These are phyloP conservation scores for Coniochaeta prunicola DNA, from an alignment of 2,329 filamentous ascomycete species.

Conservation along the genomic window DNA sequence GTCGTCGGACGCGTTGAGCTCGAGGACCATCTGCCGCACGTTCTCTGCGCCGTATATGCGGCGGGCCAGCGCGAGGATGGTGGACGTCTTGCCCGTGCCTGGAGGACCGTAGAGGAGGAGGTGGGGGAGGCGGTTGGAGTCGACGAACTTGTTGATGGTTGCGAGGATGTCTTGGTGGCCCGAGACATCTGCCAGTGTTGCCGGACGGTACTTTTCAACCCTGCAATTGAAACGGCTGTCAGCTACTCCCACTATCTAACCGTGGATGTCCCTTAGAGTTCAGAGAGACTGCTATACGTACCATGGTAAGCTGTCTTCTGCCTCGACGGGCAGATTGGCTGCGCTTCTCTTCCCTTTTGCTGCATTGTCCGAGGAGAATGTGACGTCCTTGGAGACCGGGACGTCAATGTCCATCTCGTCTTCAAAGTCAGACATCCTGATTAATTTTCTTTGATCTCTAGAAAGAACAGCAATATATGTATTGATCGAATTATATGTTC, in stretches of 20 bases:
- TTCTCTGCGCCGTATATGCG: slow-evolving; percentile 89
- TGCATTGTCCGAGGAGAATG: slow-evolving; percentile 67
- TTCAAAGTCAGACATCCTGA: slow-evolving; percentile 51
- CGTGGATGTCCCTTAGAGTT: neutral
- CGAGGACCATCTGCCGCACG: slow-evolving; percentile 96
- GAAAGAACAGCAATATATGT: neutral
- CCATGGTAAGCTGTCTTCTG: slow-evolving; percentile 92
- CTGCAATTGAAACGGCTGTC: slow-evolving; percentile 35
- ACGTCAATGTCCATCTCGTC: slow-evolving; percentile 56
- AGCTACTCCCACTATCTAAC: neutral
- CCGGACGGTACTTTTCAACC: slow-evolving; percentile 96
- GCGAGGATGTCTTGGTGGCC: slow-evolving; percentile 96
- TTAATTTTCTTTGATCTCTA: neutral
- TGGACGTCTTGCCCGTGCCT: slow-evolving; percentile 96
- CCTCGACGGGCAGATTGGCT: slow-evolving; percentile 88
- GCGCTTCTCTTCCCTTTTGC: slow-evolving; percentile 86
- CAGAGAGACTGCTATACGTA: slow-evolving; percentile 29
- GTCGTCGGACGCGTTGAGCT: slow-evolving; percentile 95
- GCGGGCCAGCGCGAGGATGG: slow-evolving; percentile 84
- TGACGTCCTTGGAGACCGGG: slow-evolving; percentile 40
- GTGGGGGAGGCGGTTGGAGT: slow-evolving; percentile 88
- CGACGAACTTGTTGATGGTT: slow-evolving; percentile 96
- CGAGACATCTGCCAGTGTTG: slow-evolving; percentile 83
- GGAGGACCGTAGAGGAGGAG: slow-evolving; percentile 94
- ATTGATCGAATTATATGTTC: neutral